These are phyloP conservation scores for Cadophora gregata DNA, from an alignment of 2,329 filamentous ascomycete species.

Conservation along the genomic window DNA sequence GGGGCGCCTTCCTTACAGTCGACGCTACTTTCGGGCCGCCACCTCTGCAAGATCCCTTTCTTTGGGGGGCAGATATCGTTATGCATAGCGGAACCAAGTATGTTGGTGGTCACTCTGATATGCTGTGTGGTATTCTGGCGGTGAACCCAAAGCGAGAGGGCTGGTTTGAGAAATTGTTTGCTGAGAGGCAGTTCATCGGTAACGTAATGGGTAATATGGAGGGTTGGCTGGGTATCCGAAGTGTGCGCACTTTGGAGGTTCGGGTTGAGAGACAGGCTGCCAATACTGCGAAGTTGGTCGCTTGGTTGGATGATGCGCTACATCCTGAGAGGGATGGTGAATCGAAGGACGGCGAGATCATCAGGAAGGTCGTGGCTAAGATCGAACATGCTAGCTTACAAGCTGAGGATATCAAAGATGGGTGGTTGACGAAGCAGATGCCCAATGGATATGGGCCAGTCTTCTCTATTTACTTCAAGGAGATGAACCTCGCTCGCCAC, in stretches of 20 bases:
- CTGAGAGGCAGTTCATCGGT: slow-evolving; percentile 79
- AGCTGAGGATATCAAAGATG: slow-evolving; percentile 59
- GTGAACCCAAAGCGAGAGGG: slow-evolving; percentile 59
- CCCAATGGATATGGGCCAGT: slow-evolving; percentile 88
- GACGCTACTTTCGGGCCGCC: slow-evolving; percentile 95
- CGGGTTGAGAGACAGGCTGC: slow-evolving; percentile 78
- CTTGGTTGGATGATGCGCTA: slow-evolving; percentile 63
- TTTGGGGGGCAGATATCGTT: slow-evolving; percentile 79
- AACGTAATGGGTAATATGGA: slow-evolving; percentile 88
- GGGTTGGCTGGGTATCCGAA: slow-evolving; percentile 89
- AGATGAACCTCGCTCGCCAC: slow-evolving; percentile 63
- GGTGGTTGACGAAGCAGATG: slow-evolving; percentile 89
- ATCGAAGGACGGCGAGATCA: slow-evolving; percentile 46
- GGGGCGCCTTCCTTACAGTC: slow-evolving; percentile 79
- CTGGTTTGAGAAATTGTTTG: slow-evolving; percentile 65
- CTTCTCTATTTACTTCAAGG: slow-evolving; percentile 74
- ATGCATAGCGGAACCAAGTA: slow-evolving; percentile 98
- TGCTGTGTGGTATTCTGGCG: slow-evolving; percentile 85
- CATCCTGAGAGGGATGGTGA: slow-evolving; percentile 29
- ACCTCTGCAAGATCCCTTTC: slow-evolving; percentile 84
- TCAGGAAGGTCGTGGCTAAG: slow-evolving; percentile 61
- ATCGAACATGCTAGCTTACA: slow-evolving; percentile 85
- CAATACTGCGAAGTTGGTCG: slow-evolving; percentile 72
- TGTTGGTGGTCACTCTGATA: slow-evolving; percentile 91
- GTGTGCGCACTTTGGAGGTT: slow-evolving; percentile 83